These are phyloP conservation scores for Leccinum barrowsii DNA, from an alignment of 768 basidiomycete species.

Conservation along the genomic window DNA sequence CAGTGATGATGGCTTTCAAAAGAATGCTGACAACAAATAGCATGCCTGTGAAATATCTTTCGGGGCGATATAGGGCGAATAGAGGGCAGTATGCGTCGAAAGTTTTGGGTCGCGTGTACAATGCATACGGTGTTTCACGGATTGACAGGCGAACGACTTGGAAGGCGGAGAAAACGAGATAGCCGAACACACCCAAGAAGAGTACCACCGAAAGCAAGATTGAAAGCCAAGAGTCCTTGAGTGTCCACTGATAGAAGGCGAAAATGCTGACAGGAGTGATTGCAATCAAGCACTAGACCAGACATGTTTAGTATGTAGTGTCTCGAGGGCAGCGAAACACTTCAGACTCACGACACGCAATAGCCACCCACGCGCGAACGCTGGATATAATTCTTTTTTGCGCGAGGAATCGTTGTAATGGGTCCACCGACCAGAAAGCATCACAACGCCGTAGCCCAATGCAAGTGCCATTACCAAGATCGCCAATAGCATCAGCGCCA, in stretches of 20 bases:
- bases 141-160: conserved; percentile 46
- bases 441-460: conserved; percentile 46
- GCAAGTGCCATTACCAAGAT: conserved; percentile 51
- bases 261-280: conserved; percentile 74
- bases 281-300: conserved; percentile 52
- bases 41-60: conserved; percentile 67
- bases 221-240: conserved; percentile 85
- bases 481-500: conserved; percentile 63
- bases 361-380: conserved; percentile 56
- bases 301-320: background rate
- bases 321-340: background rate
- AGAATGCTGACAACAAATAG: conserved; percentile 55
- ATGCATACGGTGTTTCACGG: conserved; percentile 36
- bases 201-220: conserved; percentile 73
- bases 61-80: conserved; percentile 61
- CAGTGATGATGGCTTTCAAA: conserved; percentile 69
- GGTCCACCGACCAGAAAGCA: conserved; percentile 23
- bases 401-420: conserved; percentile 17
- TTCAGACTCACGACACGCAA: conserved; percentile 59
- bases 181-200: conserved; percentile 48
- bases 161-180: conserved; percentile 49
- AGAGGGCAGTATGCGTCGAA: conserved; percentile 52
- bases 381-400: conserved; percentile 36
- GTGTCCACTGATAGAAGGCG: conserved; percentile 86
- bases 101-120: conserved; percentile 34